A percentile compares a stretch with the other conserved stretches of the same genome.
These are phyloP conservation scores for Amylostereum chailletii DNA, from an alignment of 1,284 basidiomycete species.

Conservation along the genomic window DNA sequence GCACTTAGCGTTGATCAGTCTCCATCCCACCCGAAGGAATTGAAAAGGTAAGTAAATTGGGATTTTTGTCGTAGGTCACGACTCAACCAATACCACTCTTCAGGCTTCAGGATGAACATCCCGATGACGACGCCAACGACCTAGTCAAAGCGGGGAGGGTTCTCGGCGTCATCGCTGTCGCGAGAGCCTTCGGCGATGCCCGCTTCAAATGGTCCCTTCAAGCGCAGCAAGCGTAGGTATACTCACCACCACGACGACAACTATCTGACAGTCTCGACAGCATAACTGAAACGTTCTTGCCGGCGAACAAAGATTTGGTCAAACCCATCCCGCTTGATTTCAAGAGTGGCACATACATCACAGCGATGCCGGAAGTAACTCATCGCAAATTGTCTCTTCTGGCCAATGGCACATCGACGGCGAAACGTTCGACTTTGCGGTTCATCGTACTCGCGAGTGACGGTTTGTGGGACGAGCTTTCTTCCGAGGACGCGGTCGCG, in stretches of 20 bases:
- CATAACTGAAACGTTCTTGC: conserved; percentile 58
- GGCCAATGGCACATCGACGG: conserved; percentile 13
- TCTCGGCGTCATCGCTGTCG: conserved; percentile 90
- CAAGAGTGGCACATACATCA: conserved; percentile 94
- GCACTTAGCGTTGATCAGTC: conserved; percentile 94
- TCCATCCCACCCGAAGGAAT: conserved; percentile 82
- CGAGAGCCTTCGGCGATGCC: conserved; percentile 91
- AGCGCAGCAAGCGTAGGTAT: conserved; percentile 63
- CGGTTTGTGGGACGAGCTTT: conserved; percentile 91
- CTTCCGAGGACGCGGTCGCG: conserved; percentile 90
- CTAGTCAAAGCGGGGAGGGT: conserved; percentile 86
- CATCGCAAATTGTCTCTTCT: conserved; percentile 57
- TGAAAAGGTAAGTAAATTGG: conserved; percentile 40
- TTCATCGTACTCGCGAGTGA: conserved; percentile 90
- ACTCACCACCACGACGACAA: conserved; percentile 1
- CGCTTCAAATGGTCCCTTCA: conserved; percentile 84
- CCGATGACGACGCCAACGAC: conserved; percentile 66
- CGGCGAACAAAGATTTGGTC: conserved; percentile 50
- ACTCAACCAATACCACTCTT: not conserved
- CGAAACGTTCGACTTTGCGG: conserved; percentile 25
- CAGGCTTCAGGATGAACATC: conserved; percentile 89
- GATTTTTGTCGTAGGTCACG: not conserved
- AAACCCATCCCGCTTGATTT: conserved; percentile 52
- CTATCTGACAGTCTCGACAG: conserved; percentile 24
- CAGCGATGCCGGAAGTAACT: conserved; percentile 82